Percentiles rank a stretch among this genome's conserved stretches.
Evolutionary conservation across 257 asterid species (phyloP).

Genomic region (Nicotiana obtusifolia): DNA sequence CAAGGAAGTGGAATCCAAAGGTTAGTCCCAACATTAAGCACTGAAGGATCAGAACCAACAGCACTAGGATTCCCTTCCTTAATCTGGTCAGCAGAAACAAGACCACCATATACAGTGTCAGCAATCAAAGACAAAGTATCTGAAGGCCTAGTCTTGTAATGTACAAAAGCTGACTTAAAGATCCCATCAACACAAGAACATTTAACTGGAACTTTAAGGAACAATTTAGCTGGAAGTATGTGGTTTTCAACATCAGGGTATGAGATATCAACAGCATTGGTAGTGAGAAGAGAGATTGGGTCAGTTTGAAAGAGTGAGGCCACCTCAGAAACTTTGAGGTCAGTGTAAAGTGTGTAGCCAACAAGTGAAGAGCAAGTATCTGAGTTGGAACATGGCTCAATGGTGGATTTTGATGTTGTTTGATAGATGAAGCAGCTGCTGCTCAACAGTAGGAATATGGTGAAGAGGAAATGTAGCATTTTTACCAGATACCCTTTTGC

Average conservation of each 20-base stretch:
- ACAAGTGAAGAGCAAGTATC: conserved; percentile 71
- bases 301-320: conserved; percentile 78
- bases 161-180: conserved; percentile 54
- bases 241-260: conserved; percentile 86
- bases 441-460: conserved; percentile 15
- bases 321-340: conserved; percentile 87
- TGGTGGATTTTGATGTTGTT: conserved; percentile 66
- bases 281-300: conserved; percentile 74
- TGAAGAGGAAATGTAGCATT: conserved; percentile 6
- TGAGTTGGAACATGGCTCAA: conserved; percentile 86
- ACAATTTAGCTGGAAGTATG: conserved; percentile 78
- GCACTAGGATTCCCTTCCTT: conserved; percentile 62
- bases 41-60: conserved; percentile 61
- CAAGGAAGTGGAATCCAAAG: conserved; percentile 85
- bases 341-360: conserved; percentile 90
- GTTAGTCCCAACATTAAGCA: conserved; percentile 52
- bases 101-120: conserved; percentile 54
- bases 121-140: conserved; percentile 68
- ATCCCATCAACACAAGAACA: conserved; percentile 90
- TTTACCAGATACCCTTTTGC: background rate
- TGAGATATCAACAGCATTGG: conserved; percentile 74
- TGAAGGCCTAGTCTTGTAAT: conserved; percentile 74
- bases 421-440: conserved; percentile 18
- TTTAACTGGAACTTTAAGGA: conserved; percentile 60
- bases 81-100: conserved; percentile 85